Percentiles rank a stretch among this genome's conserved stretches.
phyloP scores from a whole-genome alignment of 78 protist genomes.

The Ministeria vibrans region DNA sequence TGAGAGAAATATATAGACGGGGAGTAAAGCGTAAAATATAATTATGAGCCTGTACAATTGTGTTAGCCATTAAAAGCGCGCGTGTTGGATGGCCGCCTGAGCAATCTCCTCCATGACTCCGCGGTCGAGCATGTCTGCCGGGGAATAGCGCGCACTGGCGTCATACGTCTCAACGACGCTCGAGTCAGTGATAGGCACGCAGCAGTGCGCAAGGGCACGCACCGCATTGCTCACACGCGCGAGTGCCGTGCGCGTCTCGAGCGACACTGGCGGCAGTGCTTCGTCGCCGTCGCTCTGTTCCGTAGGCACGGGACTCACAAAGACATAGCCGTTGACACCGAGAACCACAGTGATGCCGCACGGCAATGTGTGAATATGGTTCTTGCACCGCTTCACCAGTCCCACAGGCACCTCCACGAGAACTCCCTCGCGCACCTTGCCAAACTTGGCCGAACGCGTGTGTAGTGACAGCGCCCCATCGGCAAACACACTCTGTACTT shows the following conservation, averaged over 20 bases:
- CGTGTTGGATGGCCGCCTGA: not conserved
- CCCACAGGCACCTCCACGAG: constrained; percentile 50
- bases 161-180: not conserved
- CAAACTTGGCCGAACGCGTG: constrained; percentile 66
- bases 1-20: not conserved
- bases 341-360: constrained; percentile 72
- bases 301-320: constrained; percentile 20
- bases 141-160: not conserved
- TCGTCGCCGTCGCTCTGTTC: not conserved
- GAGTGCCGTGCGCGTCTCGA: not conserved
- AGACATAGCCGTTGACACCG: constrained; percentile 77
- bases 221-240: constrained; percentile 19
- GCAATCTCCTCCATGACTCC: not conserved
- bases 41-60: not conserved
- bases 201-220: not conserved
- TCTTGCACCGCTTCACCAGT: constrained; percentile 53
- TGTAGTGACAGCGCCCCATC: constrained; percentile 71
- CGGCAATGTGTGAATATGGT: constrained; percentile 46
- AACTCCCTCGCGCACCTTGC: constrained; percentile 35
- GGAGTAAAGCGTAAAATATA: not conserved
- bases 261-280: not conserved
- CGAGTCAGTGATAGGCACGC: not conserved
- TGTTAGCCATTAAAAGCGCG: not conserved
- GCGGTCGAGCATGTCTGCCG: not conserved
- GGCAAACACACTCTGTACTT: constrained; percentile 55